phyloP scores from a whole-genome alignment of 257 asterid genomes.

The Rehmannia glutinosa region DNA sequence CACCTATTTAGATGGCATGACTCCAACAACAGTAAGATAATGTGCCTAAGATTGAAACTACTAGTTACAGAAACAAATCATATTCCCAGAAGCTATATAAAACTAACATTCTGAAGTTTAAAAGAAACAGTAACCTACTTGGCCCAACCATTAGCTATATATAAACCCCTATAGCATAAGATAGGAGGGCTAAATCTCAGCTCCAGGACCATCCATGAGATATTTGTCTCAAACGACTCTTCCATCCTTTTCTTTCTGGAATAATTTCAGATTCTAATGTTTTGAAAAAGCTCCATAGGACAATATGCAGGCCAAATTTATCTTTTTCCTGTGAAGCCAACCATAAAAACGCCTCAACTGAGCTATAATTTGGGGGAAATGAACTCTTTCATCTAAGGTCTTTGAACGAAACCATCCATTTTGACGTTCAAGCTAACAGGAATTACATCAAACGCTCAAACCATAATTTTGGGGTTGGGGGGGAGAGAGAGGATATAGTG shows the following conservation, averaged over 20 bases:
- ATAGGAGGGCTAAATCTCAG: conserved; percentile 4
- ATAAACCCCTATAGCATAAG: not conserved
- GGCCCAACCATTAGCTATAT: conserved; percentile 6
- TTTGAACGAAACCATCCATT: no score
- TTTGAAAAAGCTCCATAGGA: no score
- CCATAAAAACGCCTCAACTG: no score
- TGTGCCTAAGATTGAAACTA: conserved; percentile 10
- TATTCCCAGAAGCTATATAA: not conserved
- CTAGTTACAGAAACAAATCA: not conserved
- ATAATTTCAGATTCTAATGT: not conserved
- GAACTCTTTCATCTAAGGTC: no score
- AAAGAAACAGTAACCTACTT: conserved; percentile 3
- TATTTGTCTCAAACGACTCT: not conserved
- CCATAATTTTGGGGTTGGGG: no score
- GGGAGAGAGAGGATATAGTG: no score
- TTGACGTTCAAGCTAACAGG: no score
- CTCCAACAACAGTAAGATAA: conserved; percentile 7
- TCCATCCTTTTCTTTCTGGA: conserved; percentile 5
- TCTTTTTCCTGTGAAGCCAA: no score
- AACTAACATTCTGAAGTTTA: not conserved
- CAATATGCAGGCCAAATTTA: no score
- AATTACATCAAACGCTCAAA: no score
- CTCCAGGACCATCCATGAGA: no score
- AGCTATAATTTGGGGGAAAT: no score
- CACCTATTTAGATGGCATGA: conserved; percentile 5